Percentiles rank a stretch among this genome's conserved stretches.
Evolutionary conservation across 2,329 filamentous ascomycete species (phyloP).

Genomic region (Cyclaneusma minus): DNA sequence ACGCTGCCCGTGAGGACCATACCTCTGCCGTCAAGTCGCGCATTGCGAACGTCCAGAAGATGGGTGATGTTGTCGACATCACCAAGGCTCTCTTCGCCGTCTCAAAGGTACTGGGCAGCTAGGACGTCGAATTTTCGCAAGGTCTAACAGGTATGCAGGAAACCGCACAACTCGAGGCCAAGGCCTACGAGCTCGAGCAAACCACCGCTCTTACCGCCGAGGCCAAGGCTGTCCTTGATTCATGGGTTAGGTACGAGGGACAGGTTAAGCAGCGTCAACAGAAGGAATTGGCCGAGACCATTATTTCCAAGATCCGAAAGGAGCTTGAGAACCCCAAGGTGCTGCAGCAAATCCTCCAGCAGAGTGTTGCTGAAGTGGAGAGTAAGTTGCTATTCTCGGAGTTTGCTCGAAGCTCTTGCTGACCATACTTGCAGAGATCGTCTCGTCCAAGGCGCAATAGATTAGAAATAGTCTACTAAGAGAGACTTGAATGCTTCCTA

Average conservation of each 20-base stretch:
- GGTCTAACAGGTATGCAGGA: slow-evolving; percentile 29
- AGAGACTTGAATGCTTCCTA: too few relatives aligned
- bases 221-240: slow-evolving; percentile 91
- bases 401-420: slow-evolving; percentile 14
- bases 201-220: slow-evolving; percentile 81
- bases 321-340: slow-evolving; percentile 96
- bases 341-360: slow-evolving; percentile 93
- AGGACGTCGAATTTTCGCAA: background rate
- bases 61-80: slow-evolving; percentile 85
- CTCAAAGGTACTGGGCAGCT: slow-evolving; percentile 58
- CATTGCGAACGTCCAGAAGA: slow-evolving; percentile 88
- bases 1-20: slow-evolving; percentile 87
- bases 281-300: slow-evolving; percentile 77
- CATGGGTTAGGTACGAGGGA: slow-evolving; percentile 95
- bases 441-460: slow-evolving; percentile 49
- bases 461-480: slow-evolving; percentile 21
- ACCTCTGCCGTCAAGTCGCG: slow-evolving; percentile 87
- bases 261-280: slow-evolving; percentile 99
- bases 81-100: slow-evolving; percentile 96
- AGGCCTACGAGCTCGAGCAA: slow-evolving; percentile 97
- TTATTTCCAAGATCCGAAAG: slow-evolving; percentile 98
- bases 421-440: slow-evolving; percentile 34
- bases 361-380: slow-evolving; percentile 92
- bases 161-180: slow-evolving; percentile 87
- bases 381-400: slow-evolving; percentile 38